phyloP scores from a whole-genome alignment of 2,329 filamentous ascomycete species.

The Nemania sp. region DNA sequence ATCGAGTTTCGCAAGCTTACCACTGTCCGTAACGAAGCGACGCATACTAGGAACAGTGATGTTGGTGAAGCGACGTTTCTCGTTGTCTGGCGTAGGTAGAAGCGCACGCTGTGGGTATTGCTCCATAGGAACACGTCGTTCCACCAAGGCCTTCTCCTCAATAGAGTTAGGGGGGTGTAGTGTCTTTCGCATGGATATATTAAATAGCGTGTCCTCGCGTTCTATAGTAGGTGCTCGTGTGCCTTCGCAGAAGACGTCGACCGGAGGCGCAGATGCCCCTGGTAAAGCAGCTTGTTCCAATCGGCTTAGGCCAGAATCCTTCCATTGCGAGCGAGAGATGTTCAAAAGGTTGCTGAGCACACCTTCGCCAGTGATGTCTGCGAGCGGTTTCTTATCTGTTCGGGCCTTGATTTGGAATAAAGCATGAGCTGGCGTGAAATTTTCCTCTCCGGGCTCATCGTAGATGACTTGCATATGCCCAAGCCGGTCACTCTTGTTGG shows the following conservation, averaged over 20 bases:
- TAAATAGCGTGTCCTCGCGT: slow-evolving; percentile 82
- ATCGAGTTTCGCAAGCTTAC: slow-evolving; percentile 93
- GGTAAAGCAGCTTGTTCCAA: slow-evolving; percentile 86
- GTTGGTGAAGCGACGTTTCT: slow-evolving; percentile 87
- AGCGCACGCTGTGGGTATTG: slow-evolving; percentile 73
- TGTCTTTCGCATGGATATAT: slow-evolving; percentile 76
- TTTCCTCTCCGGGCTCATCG: slow-evolving; percentile 70
- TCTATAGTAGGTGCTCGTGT: slow-evolving; percentile 72
- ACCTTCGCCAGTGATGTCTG: slow-evolving; percentile 78
- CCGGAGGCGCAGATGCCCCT: slow-evolving; percentile 85
- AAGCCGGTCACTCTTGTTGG: slow-evolving; percentile 68
- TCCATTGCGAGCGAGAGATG: slow-evolving; percentile 74
- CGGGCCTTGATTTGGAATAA: slow-evolving; percentile 84
- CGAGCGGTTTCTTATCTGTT: slow-evolving; percentile 73
- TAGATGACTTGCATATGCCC: slow-evolving; percentile 77
- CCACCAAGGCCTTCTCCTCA: slow-evolving; percentile 81
- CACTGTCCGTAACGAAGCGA: slow-evolving; percentile 96
- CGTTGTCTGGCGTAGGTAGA: slow-evolving; percentile 82
- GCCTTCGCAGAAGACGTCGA: slow-evolving; percentile 81
- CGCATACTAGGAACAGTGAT: slow-evolving; percentile 96
- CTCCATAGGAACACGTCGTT: slow-evolving; percentile 74
- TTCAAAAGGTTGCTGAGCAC: slow-evolving; percentile 82
- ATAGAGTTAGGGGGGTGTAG: slow-evolving; percentile 74
- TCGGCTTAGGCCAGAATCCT: slow-evolving; percentile 76
- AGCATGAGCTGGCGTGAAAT: slow-evolving; percentile 78